phyloP scores from a whole-genome alignment of 768 basidiomycete species.

The Tulasnella sp. region DNA sequence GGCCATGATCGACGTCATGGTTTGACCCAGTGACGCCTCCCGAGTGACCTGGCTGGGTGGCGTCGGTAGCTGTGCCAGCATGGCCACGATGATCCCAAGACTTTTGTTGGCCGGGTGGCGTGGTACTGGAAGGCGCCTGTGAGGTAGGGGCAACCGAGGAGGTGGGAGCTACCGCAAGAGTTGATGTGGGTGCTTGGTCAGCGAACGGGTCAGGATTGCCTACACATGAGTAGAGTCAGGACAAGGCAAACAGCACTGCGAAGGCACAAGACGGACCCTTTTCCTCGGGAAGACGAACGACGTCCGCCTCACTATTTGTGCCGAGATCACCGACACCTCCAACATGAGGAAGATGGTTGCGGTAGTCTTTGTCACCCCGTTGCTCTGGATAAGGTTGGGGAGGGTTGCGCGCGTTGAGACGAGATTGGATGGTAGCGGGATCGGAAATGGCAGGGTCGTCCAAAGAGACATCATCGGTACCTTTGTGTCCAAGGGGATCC shows the following conservation, averaged over 20 bases:
- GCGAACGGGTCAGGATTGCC: background rate
- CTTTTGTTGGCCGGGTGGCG: background rate
- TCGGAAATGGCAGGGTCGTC: background rate
- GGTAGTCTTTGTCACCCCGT: background rate
- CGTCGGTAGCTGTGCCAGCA: background rate
- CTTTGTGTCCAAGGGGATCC: background rate
- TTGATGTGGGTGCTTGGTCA: background rate
- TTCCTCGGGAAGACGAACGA: constrained; percentile 8
- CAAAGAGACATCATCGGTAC: background rate
- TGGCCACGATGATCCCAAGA: background rate
- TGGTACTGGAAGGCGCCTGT: background rate
- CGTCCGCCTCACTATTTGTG: background rate
- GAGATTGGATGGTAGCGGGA: background rate
- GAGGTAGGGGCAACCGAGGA: background rate
- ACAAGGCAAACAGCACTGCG: no score
- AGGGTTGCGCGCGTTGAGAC: background rate
- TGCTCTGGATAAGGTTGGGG: background rate
- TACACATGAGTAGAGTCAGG: background rate
- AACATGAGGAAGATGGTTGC: background rate
- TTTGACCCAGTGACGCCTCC: background rate
- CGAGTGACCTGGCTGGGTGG: background rate
- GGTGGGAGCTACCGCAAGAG: background rate
- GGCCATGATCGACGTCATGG: constrained; percentile 4
- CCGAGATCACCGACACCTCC: constrained; percentile 13
- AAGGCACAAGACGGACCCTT: background rate